Percentiles rank a stretch among this genome's conserved stretches.
Conservation (phyloP, 23 red algal species). For the Gracilaria vermiculophylla region DNA sequence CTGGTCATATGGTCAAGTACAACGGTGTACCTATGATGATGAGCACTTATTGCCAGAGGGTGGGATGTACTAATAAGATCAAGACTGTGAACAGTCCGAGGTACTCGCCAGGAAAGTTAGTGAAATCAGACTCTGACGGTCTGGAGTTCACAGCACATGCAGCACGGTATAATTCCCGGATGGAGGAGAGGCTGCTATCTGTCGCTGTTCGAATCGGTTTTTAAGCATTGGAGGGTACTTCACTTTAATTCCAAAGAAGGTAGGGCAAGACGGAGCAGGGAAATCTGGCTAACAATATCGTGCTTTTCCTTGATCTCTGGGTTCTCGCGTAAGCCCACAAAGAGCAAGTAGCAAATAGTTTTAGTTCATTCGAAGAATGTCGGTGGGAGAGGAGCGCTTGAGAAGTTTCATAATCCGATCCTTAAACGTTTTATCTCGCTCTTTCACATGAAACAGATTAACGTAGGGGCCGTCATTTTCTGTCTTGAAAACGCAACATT, state of each 20-base stretch:
- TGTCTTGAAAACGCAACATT: too few relatives aligned
- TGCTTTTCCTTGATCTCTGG: too few relatives aligned
- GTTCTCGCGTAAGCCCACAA: too few relatives aligned
- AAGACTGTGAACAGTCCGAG: constrained; percentile 30
- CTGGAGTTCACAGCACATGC: constrained; percentile 32
- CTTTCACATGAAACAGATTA: too few relatives aligned
- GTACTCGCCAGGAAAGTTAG: neutral
- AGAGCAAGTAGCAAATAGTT: too few relatives aligned
- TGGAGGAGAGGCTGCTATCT: constrained; percentile 5
- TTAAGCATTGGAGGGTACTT: neutral
- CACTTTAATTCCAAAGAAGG: neutral
- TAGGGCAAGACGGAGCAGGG: too few relatives aligned
- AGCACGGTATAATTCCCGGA: neutral
- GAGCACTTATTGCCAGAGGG: constrained; percentile 35
- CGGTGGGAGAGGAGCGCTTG: too few relatives aligned
- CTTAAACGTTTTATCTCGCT: too few relatives aligned
- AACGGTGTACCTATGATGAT: constrained; percentile 34
- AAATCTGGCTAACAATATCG: too few relatives aligned
- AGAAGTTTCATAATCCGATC: too few relatives aligned
- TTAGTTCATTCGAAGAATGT: too few relatives aligned
- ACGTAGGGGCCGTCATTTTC: too few relatives aligned
- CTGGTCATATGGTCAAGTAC: constrained; percentile 43
- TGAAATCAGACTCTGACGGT: neutral
- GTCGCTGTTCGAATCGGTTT: constrained; percentile 19
- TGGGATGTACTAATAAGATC: neutral